phyloP scores from a whole-genome alignment of 2,329 filamentous ascomycete genomes.

The Nothophoma quercina region DNA sequence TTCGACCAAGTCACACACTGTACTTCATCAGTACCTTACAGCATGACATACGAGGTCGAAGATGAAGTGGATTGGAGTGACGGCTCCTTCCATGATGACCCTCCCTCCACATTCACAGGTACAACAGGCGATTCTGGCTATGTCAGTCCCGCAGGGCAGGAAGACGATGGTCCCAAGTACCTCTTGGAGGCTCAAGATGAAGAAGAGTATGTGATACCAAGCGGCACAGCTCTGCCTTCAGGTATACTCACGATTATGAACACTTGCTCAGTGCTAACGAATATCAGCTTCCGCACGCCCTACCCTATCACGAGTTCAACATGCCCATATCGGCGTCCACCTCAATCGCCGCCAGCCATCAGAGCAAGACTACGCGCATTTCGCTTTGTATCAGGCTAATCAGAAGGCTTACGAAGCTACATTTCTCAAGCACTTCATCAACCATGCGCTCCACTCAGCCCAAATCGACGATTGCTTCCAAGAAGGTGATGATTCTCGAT shows the following conservation, averaged over 20 bases:
- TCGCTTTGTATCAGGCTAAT: conserved; percentile 34
- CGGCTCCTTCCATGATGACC: conserved; percentile 20
- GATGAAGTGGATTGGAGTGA: conserved; percentile 40
- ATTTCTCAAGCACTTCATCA: conserved; percentile 31
- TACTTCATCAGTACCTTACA: background rate
- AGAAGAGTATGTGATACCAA: conserved; percentile 3
- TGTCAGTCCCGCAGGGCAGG: background rate
- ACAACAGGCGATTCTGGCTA: background rate
- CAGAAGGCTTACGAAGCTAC: conserved; percentile 36
- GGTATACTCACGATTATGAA: conserved; percentile 5
- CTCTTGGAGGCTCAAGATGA: conserved; percentile 1
- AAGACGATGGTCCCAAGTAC: background rate
- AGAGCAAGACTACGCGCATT: conserved; percentile 27
- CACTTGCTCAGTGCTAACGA: background rate
- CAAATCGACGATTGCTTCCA: conserved; percentile 22
- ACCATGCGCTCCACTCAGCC: conserved; percentile 29
- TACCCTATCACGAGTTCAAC: conserved; percentile 9
- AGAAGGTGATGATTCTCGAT: background rate
- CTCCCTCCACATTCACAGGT: background rate
- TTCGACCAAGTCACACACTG: background rate
- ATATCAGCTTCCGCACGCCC: background rate
- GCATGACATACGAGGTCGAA: conserved; percentile 26
- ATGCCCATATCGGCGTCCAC: conserved; percentile 13
- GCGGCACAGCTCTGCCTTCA: conserved; percentile 7
- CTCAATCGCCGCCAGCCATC: conserved; percentile 25